Evolutionary conservation across 2,329 filamentous ascomycete species (phyloP).

Genomic region (Diaporthe ampelina): DNA sequence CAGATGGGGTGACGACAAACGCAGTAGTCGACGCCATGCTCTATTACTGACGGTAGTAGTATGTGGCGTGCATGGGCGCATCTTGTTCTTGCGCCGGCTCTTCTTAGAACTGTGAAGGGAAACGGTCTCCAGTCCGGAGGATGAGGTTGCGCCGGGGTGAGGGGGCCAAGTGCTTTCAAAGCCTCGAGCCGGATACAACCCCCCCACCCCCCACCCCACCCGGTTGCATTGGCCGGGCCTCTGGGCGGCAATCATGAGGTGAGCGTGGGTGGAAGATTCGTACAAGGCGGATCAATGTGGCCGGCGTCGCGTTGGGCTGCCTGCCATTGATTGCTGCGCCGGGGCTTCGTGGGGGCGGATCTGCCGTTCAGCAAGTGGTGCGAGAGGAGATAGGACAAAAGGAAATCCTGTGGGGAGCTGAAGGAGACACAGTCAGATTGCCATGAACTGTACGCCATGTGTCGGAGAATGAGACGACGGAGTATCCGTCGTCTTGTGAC

Average conservation of each 20-base stretch:
- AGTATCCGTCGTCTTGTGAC: constrained; percentile 10
- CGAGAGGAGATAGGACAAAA: constrained; percentile 7
- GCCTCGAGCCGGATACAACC: background rate
- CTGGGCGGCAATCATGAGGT: constrained; percentile 3
- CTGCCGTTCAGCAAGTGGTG: constrained; percentile 1
- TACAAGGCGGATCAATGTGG: background rate
- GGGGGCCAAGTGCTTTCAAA: background rate
- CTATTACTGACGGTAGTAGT: background rate
- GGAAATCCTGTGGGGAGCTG: background rate
- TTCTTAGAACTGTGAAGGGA: background rate
- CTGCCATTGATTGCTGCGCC: constrained; percentile 1
- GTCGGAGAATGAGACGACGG: constrained; percentile 21
- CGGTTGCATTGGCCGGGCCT: background rate
- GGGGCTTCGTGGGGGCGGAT: constrained; percentile 21
- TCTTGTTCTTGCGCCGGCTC: background rate
- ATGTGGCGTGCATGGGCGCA: constrained; percentile 9
- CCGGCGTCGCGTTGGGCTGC: constrained; percentile 23
- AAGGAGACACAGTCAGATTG: background rate
- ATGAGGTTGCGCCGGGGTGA: background rate
- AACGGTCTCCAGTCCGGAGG: background rate
- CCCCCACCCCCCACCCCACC: too few relatives aligned
- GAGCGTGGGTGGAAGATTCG: background rate
- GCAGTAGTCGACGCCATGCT: constrained; percentile 3
- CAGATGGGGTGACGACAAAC: background rate
- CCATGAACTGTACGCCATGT: constrained; percentile 18